Conservation (phyloP, 257 asterid genomes). For the Fraxinus cuspidata region DNA sequence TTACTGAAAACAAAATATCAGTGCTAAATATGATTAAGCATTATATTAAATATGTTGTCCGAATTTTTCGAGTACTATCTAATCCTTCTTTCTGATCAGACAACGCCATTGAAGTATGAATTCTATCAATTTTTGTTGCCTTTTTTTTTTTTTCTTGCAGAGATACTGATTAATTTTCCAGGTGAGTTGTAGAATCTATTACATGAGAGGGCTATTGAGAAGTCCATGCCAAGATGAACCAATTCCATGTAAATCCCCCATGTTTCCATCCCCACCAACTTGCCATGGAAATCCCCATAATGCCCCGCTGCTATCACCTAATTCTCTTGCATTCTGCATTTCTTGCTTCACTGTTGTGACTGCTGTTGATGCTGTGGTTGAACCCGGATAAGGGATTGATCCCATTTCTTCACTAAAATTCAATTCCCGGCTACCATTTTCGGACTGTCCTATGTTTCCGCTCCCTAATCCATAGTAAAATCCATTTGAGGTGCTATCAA, state of each 20-base stretch:
- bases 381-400: conserved; percentile 16
- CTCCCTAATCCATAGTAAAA: conserved; percentile 44
- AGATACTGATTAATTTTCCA: background rate
- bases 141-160: too few species aligned
- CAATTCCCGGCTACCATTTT: conserved; percentile 32
- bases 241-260: conserved; percentile 52
- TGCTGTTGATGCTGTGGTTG: background rate
- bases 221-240: conserved; percentile 82
- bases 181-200: background rate
- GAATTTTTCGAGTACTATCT: background rate
- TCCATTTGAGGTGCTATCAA: conserved; percentile 40
- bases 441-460: conserved; percentile 36
- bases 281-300: conserved; percentile 90
- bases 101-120: background rate
- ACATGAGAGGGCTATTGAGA: conserved; percentile 76
- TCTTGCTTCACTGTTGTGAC: conserved; percentile 65
- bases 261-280: conserved; percentile 34
- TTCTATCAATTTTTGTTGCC: background rate
- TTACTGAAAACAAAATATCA: background rate
- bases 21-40: too few species aligned
- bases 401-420: background rate
- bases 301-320: conserved; percentile 31
- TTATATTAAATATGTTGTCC: too few species aligned
- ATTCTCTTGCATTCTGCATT: conserved; percentile 37
- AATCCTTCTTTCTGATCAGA: background rate